Percentiles rank a stretch among this genome's conserved stretches.
These are phyloP conservation scores for Phytophthora tubulina DNA, from an alignment of 352 stramenopile genomes.

Conservation along the genomic window DNA sequence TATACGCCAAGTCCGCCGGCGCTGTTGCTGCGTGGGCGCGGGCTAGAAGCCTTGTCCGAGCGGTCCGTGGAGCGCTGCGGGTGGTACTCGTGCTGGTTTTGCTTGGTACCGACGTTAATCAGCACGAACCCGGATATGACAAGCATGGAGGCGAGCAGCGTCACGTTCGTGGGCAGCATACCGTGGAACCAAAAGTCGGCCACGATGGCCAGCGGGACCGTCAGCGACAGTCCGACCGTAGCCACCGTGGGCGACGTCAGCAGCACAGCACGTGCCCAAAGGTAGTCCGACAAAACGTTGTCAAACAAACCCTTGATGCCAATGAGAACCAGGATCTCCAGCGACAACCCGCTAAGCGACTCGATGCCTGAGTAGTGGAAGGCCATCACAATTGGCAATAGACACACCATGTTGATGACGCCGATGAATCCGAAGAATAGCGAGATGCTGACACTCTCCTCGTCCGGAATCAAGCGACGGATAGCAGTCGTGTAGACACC, in stretches of 20 bases:
- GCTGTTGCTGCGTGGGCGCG: slow-evolving; percentile 26
- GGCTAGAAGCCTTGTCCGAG: slow-evolving; percentile 22
- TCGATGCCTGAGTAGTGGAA: slow-evolving; percentile 73
- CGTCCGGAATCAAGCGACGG: slow-evolving; percentile 76
- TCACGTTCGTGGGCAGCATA: slow-evolving; percentile 60
- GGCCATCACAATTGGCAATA: slow-evolving; percentile 73
- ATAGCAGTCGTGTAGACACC: slow-evolving; percentile 95
- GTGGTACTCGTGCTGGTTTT: slow-evolving; percentile 71
- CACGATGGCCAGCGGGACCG: slow-evolving; percentile 95
- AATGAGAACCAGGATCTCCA: slow-evolving; percentile 87
- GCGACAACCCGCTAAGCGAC: slow-evolving; percentile 62
- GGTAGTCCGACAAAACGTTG: slow-evolving; percentile 96
- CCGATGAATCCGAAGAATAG: slow-evolving; percentile 96
- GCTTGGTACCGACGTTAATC: slow-evolving; percentile 72
- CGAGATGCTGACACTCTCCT: slow-evolving; percentile 91
- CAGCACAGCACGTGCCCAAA: slow-evolving; percentile 95
- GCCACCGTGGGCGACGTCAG: slow-evolving; percentile 96
- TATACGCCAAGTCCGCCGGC: slow-evolving; percentile 17
- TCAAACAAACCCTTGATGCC: slow-evolving; percentile 93
- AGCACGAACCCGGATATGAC: slow-evolving; percentile 82
- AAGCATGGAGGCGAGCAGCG: slow-evolving; percentile 66
- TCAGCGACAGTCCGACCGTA: slow-evolving; percentile 96
- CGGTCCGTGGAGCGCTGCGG: slow-evolving; percentile 46
- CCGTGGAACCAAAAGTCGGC: slow-evolving; percentile 85
- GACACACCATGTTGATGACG: slow-evolving; percentile 86